These are phyloP conservation scores for Pueraria montana DNA, from an alignment of 306 rosid genomes.

Conservation along the genomic window DNA sequence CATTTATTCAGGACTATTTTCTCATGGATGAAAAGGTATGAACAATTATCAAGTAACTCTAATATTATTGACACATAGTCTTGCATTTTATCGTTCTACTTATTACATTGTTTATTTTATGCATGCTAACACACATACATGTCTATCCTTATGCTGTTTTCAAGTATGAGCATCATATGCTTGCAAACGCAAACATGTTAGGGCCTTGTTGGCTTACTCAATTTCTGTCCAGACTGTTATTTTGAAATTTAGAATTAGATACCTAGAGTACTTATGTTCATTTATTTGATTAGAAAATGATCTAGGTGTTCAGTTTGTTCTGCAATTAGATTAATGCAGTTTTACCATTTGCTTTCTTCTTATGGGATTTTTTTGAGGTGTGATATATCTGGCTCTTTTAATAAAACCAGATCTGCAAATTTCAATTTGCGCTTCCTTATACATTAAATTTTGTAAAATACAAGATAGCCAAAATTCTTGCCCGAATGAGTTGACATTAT, in stretches of 20 bases:
- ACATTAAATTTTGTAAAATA: conserved; percentile 10
- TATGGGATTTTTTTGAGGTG: neutral
- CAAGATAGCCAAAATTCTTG: neutral
- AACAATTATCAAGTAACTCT: neutral
- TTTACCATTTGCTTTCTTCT: neutral
- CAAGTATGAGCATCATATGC: conserved; percentile 1
- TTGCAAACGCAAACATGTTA: conserved; percentile 24
- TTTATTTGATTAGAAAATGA: conserved; percentile 16
- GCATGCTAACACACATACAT: neutral
- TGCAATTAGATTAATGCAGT: neutral
- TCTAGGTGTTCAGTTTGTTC: neutral
- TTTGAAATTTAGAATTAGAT: conserved; percentile 7
- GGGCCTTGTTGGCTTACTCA: neutral
- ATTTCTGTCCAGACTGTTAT: neutral
- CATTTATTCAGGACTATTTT: conserved; percentile 86
- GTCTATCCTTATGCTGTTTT: neutral
- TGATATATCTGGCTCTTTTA: neutral
- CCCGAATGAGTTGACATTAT: neutral
- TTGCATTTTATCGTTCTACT: conserved; percentile 13
- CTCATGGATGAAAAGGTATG: conserved; percentile 79
- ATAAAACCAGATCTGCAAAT: neutral
- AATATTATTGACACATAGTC: neutral
- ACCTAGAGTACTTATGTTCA: neutral
- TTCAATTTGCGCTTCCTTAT: neutral
- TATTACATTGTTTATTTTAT: neutral